Conservation (phyloP, 176 grass and related monocot genomes). For the Aegilops speltoides region DNA sequence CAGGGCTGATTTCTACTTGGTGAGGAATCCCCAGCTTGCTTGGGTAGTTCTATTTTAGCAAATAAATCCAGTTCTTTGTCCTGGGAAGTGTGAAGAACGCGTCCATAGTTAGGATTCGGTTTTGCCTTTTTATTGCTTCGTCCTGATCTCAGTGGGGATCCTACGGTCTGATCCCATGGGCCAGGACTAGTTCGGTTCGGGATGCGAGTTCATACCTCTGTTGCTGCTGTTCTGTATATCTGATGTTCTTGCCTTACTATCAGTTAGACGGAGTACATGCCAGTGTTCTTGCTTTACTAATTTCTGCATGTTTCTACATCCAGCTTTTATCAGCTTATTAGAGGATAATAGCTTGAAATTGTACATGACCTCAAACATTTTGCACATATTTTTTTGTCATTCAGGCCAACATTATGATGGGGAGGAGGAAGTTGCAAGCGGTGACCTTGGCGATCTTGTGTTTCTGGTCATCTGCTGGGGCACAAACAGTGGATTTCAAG, state of each 20-base stretch:
- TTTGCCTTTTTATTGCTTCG: background rate
- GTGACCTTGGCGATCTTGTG: constrained; percentile 31
- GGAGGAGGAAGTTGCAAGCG: constrained; percentile 27
- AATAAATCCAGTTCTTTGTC: background rate
- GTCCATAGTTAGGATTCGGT: background rate
- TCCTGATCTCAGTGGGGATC: background rate
- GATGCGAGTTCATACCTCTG: background rate
- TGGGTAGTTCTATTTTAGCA: background rate
- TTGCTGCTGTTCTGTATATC: background rate
- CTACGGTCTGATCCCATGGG: background rate
- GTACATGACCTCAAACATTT: constrained; percentile 23
- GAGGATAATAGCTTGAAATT: background rate
- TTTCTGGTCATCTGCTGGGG: constrained; percentile 47
- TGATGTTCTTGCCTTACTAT: background rate
- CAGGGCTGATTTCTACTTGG: background rate
- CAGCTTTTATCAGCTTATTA: background rate
- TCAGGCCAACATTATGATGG: constrained; percentile 57
- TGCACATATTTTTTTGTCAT: constrained; percentile 8
- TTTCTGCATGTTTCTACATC: background rate
- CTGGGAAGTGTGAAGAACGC: background rate
- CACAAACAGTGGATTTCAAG: constrained; percentile 55
- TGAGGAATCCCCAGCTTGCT: background rate
- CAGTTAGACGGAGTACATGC: background rate
- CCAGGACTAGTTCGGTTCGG: background rate
- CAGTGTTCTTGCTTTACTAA: background rate